Conservation (phyloP, 495 filamentous ascomycete genomes). For the Talaromyces ruber region DNA sequence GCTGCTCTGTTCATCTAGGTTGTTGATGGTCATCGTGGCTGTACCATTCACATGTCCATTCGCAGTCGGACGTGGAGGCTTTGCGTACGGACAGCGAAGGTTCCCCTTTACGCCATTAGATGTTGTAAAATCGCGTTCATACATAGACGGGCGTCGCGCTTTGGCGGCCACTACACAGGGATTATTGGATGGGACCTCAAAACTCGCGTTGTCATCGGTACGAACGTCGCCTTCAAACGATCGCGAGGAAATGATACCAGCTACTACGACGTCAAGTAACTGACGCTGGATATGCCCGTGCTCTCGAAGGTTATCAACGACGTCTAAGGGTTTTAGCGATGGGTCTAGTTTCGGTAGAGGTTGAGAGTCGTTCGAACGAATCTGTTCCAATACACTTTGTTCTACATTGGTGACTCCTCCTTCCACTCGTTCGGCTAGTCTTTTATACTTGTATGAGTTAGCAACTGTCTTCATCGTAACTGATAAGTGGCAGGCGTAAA, state of each 20-base stretch:
- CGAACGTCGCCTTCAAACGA: slow-evolving; percentile 8
- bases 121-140: slow-evolving; percentile 41
- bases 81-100: slow-evolving; percentile 38
- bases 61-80: slow-evolving; percentile 9
- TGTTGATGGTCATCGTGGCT: slow-evolving; percentile 16
- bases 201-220: not conserved
- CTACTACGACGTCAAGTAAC: slow-evolving; percentile 26
- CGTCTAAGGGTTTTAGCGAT: slow-evolving; percentile 28
- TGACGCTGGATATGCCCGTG: slow-evolving; percentile 37
- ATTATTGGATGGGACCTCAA: slow-evolving; percentile 12
- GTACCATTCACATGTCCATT: not conserved
- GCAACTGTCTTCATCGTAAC: not conserved
- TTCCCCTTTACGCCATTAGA: slow-evolving; percentile 31
- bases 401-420: slow-evolving; percentile 7
- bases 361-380: slow-evolving; percentile 1
- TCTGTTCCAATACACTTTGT: not conserved
- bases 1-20: slow-evolving; percentile 9
- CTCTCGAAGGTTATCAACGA: slow-evolving; percentile 36
- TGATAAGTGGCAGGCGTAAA: not conserved
- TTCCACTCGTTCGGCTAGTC: slow-evolving; percentile 19
- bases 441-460: slow-evolving; percentile 18
- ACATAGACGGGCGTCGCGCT: slow-evolving; percentile 20
- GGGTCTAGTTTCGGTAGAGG: slow-evolving; percentile 3
- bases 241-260: slow-evolving; percentile 33
- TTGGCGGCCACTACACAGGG: slow-evolving; percentile 31